Conservation (phyloP, 768 basidiomycete genomes). For the Steccherinum ochraceum region DNA sequence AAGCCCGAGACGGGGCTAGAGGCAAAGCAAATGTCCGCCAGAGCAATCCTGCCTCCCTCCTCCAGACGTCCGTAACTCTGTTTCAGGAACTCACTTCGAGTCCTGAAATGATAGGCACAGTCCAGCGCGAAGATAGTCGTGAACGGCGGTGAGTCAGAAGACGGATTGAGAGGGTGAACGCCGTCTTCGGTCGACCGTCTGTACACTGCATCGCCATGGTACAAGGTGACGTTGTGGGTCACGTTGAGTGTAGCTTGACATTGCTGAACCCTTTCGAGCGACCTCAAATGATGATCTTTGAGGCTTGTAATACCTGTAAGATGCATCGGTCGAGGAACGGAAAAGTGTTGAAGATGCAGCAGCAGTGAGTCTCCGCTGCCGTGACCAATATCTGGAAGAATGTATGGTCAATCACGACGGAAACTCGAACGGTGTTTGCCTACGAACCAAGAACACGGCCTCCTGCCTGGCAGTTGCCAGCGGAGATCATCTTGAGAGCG, state of each 20-base stretch:
- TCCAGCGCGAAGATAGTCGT: constrained; percentile 55
- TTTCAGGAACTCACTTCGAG: constrained; percentile 43
- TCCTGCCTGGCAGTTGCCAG: constrained; percentile 32
- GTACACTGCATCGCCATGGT: constrained; percentile 45
- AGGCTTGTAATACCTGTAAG: constrained; percentile 57
- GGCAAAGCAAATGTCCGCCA: constrained; percentile 58
- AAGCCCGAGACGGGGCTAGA: constrained; percentile 3
- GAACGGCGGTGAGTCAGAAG: constrained; percentile 25
- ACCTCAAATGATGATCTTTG: constrained; percentile 38
- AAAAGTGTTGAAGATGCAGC: constrained; percentile 40
- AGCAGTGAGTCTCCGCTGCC: constrained; percentile 64
- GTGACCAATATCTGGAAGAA: constrained; percentile 52
- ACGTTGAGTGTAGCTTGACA: constrained; percentile 3
- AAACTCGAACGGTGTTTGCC: background rate
- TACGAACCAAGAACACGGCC: constrained; percentile 48
- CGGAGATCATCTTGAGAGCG: constrained; percentile 42
- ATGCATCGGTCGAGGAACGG: constrained; percentile 38
- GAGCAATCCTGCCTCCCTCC: constrained; percentile 46
- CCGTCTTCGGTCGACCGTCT: constrained; percentile 19
- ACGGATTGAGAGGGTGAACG: constrained; percentile 40
- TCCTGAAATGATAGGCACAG: constrained; percentile 64
- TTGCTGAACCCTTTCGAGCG: constrained; percentile 28
- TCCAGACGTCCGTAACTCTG: constrained; percentile 42
- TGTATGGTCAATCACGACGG: constrained; percentile 3
- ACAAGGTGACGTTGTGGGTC: constrained; percentile 30